phyloP scores from a whole-genome alignment of 768 basidiomycete genomes.

The Trametes gibbosa region DNA sequence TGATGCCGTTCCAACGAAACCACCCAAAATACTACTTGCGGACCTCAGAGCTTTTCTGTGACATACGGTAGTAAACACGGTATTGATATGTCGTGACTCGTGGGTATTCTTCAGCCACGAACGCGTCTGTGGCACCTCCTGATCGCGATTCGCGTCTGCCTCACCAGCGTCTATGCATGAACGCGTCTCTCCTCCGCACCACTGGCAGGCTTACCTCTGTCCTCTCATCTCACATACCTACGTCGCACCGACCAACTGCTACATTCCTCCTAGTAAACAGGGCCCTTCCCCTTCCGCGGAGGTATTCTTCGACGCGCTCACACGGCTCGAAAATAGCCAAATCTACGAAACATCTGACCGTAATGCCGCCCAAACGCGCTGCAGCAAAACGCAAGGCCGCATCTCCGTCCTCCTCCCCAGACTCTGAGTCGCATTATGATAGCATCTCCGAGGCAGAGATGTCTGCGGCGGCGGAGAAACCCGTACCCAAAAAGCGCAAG shows the following conservation, averaged over 20 bases:
- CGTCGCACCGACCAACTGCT: background rate
- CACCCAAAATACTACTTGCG: too few species aligned
- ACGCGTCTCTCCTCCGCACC: slow-evolving; percentile 4
- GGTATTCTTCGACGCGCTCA: background rate
- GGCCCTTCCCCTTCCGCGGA: too few species aligned
- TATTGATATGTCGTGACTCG: too few species aligned
- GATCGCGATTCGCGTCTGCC: slow-evolving; percentile 5
- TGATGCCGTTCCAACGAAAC: too few species aligned
- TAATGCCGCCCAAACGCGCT: slow-evolving; percentile 21
- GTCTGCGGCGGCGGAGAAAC: background rate
- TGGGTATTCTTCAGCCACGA: background rate
- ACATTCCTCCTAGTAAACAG: background rate
- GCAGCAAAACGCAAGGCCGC: slow-evolving; percentile 14
- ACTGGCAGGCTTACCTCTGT: background rate
- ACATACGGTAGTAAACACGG: too few species aligned
- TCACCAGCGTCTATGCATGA: background rate
- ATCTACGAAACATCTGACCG: too few species aligned
- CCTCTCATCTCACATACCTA: background rate
- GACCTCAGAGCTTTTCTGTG: too few species aligned
- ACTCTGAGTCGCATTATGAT: slow-evolving; percentile 3
- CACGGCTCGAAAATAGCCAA: too few species aligned
- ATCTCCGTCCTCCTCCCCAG: background rate
- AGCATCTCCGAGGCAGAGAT: background rate
- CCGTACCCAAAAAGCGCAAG: slow-evolving; percentile 9
- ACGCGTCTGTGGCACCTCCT: slow-evolving; percentile 23